Conservation (phyloP, 2,329 filamentous ascomycete species). For the Ophiostoma novo-ulmi region DNA sequence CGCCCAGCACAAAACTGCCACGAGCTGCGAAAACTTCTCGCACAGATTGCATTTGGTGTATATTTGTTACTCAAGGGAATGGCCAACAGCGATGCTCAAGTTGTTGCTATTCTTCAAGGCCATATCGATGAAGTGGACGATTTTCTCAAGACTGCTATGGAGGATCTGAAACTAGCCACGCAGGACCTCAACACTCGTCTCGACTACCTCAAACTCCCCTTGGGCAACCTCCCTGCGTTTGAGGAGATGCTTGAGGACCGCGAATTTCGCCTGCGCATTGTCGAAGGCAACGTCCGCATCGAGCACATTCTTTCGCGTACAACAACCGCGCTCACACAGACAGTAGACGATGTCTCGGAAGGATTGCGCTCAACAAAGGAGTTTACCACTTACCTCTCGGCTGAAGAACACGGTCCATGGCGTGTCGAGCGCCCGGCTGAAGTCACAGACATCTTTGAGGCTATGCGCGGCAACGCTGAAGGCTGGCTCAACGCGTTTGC, state of each 20-base stretch:
- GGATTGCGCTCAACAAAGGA: slow-evolving; percentile 71
- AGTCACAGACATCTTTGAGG: slow-evolving; percentile 68
- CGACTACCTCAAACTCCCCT: slow-evolving; percentile 72
- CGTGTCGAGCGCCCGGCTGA: slow-evolving; percentile 55
- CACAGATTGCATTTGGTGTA: slow-evolving; percentile 90
- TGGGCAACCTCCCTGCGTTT: slow-evolving; percentile 77
- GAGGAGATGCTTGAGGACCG: slow-evolving; percentile 83
- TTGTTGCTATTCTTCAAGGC: slow-evolving; percentile 79
- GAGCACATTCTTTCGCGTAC: slow-evolving; percentile 84
- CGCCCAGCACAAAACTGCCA: slow-evolving; percentile 73
- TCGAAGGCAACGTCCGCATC: slow-evolving; percentile 84
- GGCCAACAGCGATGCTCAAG: slow-evolving; percentile 83
- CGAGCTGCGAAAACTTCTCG: slow-evolving; percentile 81
- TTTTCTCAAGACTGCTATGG: slow-evolving; percentile 78
- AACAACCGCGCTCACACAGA: slow-evolving; percentile 67
- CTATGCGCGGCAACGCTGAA: slow-evolving; percentile 89
- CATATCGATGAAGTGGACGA: slow-evolving; percentile 93
- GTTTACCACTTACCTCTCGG: slow-evolving; percentile 68
- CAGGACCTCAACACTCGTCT: slow-evolving; percentile 76
- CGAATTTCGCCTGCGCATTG: slow-evolving; percentile 72
- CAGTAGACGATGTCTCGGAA: slow-evolving; percentile 71
- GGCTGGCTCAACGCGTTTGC: slow-evolving; percentile 81
- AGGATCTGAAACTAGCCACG: slow-evolving; percentile 74
- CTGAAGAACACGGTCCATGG: slow-evolving; percentile 58
- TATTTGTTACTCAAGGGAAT: slow-evolving; percentile 79